A percentile compares a stretch with the other conserved stretches of the same genome.
Evolutionary conservation across 257 asterid genomes (phyloP).

Genomic region (Solanum etuberosum): DNA sequence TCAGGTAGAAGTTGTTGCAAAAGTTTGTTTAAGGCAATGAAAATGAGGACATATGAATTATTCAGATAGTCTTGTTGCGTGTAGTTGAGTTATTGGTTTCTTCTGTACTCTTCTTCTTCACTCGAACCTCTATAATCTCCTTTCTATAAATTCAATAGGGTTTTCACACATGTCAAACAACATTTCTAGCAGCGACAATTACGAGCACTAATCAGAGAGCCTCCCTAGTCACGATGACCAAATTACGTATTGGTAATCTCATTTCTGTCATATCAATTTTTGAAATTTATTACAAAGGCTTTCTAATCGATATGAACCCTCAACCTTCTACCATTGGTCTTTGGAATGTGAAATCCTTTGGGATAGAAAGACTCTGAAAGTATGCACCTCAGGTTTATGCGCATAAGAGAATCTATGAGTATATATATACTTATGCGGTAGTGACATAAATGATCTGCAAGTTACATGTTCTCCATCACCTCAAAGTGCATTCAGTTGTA

Average conservation of each 20-base stretch:
- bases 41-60: no score
- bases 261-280: neutral
- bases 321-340: neutral
- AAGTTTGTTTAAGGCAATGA: no score
- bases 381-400: neutral
- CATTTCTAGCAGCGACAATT: neutral
- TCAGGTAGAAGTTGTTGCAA: no score
- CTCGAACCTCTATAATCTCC: no score
- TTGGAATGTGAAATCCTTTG: neutral
- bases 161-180: neutral
- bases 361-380: neutral
- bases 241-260: neutral
- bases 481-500: neutral
- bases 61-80: no score
- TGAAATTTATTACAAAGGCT: no score
- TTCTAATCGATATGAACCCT: neutral
- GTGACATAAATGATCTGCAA: neutral
- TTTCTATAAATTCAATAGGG: no score
- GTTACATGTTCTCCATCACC: constrained; percentile 2
- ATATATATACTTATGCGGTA: neutral
- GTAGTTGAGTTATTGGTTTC: no score
- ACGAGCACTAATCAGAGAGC: neutral
- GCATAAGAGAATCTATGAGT: neutral
- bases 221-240: neutral
- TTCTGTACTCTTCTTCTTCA: no score